Evolutionary conservation across 73 alveolate genomes (phyloP).

Genomic region (Stentor roeselii): DNA sequence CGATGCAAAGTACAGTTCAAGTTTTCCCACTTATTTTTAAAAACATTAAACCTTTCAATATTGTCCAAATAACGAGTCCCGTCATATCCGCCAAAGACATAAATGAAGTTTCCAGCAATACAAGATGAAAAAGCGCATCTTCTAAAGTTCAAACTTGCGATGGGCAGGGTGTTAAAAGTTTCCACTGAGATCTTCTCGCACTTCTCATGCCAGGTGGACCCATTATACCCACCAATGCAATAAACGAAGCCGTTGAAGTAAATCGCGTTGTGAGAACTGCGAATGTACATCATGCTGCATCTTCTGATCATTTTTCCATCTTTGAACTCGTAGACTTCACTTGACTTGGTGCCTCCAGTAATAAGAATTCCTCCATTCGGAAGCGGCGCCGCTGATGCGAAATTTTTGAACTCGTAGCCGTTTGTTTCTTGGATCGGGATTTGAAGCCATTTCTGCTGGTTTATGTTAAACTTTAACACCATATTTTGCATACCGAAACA

Average conservation of each 20-base stretch:
- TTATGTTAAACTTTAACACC: constrained; percentile 47
- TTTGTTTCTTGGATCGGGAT: constrained; percentile 26
- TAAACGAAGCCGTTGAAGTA: constrained; percentile 49
- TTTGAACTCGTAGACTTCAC: constrained; percentile 54
- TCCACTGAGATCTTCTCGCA: constrained; percentile 23
- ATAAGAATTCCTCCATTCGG: constrained; percentile 71
- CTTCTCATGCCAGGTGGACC: constrained; percentile 36
- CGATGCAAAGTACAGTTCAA: constrained; percentile 45
- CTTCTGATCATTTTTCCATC: constrained; percentile 41
- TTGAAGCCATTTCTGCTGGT: constrained; percentile 39
- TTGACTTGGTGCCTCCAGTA: constrained; percentile 70
- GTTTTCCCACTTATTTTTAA: constrained; percentile 46
- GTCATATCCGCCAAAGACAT: constrained; percentile 74
- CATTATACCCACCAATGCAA: constrained; percentile 77
- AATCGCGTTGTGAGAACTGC: constrained; percentile 69
- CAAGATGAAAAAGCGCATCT: constrained; percentile 70
- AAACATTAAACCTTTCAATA: constrained; percentile 52
- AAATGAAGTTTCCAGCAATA: constrained; percentile 49
- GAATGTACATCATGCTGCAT: constrained; percentile 51
- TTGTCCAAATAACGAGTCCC: constrained; percentile 61
- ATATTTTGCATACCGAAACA: constrained; percentile 62
- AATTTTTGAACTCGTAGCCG: constrained; percentile 44
- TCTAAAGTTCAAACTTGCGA: constrained; percentile 38
- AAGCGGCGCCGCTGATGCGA: constrained; percentile 66
- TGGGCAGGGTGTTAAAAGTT: constrained; percentile 22